Evolutionary conservation across 1,139 yeast species (phyloP).

Genomic region (Sugiyamaella castrensis): DNA sequence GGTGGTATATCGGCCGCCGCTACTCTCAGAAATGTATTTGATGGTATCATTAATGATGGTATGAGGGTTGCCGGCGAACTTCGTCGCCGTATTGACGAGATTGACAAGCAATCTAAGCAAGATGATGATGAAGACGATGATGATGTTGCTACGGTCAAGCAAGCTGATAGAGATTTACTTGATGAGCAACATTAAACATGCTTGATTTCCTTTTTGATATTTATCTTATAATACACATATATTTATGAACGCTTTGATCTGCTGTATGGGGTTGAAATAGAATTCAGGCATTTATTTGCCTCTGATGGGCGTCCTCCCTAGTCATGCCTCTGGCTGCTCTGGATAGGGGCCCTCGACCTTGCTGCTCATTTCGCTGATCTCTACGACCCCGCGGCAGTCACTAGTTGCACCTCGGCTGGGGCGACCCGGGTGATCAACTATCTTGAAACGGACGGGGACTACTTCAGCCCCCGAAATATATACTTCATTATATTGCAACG

Average conservation of each 20-base stretch:
- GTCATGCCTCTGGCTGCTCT: no score
- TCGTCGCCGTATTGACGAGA: conserved; percentile 76
- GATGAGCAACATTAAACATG: conserved; percentile 21
- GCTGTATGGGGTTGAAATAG: no score
- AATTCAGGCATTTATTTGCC: no score
- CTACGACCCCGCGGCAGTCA: no score
- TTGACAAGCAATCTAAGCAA: conserved; percentile 26
- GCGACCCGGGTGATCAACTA: not conserved
- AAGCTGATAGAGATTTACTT: conserved; percentile 41
- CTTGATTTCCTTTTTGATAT: not conserved
- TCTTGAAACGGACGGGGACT: no score
- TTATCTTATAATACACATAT: not conserved
- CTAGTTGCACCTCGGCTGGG: no score
- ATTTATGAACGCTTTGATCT: not conserved
- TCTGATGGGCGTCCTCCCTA: no score
- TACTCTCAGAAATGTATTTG: conserved; percentile 82
- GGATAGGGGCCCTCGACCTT: no score
- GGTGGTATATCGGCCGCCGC: conserved; percentile 37
- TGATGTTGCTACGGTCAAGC: conserved; percentile 34
- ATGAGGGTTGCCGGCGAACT: conserved; percentile 86
- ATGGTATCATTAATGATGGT: conserved; percentile 89
- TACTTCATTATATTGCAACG: no score
- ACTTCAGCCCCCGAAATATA: not conserved
- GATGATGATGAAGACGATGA: conserved; percentile 29
- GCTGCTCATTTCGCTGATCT: no score